Percentiles rank a stretch among this genome's conserved stretches.
Conservation (phyloP, 225 moss, liverwort and hornwort genomes). For the Physcomitrellopsis africana region DNA sequence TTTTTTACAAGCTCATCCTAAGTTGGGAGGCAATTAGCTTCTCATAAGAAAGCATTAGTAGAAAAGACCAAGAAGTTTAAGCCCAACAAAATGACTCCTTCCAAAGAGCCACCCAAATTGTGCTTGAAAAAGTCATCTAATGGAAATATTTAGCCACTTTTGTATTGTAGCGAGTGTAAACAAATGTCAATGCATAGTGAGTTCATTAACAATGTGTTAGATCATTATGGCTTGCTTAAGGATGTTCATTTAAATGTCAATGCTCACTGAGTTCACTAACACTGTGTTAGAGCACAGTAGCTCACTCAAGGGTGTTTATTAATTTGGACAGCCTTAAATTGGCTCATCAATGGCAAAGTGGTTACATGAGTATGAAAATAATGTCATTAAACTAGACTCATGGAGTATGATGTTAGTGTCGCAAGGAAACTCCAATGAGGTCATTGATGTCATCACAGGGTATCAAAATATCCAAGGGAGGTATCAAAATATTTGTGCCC, state of each 20-base stretch:
- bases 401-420: too few species aligned
- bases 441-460: too few species aligned
- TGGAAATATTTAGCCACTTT: slow-evolving; percentile 10
- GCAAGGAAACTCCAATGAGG: too few species aligned
- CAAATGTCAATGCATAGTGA: slow-evolving; percentile 22
- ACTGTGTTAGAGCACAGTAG: slow-evolving; percentile 6
- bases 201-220: slow-evolving; percentile 9
- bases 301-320: slow-evolving; percentile 15
- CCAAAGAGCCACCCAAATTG: slow-evolving; percentile 17
- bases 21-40: too few species aligned
- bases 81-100: neutral
- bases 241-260: slow-evolving; percentile 20
- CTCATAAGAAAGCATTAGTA: neutral
- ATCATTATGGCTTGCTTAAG: neutral
- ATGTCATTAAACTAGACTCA: too few species aligned
- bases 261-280: slow-evolving; percentile 14
- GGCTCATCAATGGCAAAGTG: too few species aligned
- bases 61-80: slow-evolving; percentile 6
- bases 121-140: slow-evolving; percentile 22
- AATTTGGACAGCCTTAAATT: too few species aligned
- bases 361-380: too few species aligned
- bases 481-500: too few species aligned
- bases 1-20: too few species aligned
- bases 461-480: too few species aligned
- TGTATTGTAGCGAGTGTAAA: neutral